Conservation (phyloP, 495 filamentous ascomycete species). For the Tuber umbilicatum region DNA sequence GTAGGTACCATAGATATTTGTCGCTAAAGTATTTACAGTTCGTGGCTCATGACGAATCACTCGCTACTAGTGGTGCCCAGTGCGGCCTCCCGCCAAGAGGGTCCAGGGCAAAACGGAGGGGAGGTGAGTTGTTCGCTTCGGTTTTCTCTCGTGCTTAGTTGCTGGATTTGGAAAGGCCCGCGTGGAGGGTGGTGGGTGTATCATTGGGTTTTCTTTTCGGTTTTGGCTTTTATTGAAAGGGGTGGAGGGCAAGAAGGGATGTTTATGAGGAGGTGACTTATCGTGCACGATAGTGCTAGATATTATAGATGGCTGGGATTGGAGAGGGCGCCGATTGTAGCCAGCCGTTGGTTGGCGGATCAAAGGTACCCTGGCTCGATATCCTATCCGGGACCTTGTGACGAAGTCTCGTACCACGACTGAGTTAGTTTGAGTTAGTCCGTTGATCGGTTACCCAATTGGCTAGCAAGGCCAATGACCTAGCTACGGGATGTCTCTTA, state of each 20-base stretch:
- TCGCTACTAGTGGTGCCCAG: not conserved
- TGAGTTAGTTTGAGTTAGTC: not conserved
- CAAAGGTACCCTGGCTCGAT: not conserved
- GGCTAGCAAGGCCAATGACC: not conserved
- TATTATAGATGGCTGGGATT: not conserved
- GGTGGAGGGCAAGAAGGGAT: not conserved
- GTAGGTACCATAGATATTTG: not conserved
- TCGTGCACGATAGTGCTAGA: not conserved
- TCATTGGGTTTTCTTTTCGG: not conserved
- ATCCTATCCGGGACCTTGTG: not conserved
- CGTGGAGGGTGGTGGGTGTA: not conserved
- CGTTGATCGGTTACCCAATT: not conserved
- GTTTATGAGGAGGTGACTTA: not conserved
- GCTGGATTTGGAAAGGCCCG: not conserved
- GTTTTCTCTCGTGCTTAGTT: not conserved
- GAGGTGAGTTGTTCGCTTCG: not conserved
- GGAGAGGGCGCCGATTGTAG: not conserved
- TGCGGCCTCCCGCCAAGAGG: not conserved
- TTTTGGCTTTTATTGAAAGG: not conserved
- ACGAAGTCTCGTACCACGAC: not conserved
- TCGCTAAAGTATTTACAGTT: not conserved
- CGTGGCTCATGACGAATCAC: not conserved
- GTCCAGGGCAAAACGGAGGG: not conserved
- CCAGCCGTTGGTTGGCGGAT: not conserved
- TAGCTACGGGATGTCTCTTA: not conserved